Evolutionary conservation across 2,329 filamentous ascomycete species (phyloP).

Genomic region (Ceratocystis lukuohia): DNA sequence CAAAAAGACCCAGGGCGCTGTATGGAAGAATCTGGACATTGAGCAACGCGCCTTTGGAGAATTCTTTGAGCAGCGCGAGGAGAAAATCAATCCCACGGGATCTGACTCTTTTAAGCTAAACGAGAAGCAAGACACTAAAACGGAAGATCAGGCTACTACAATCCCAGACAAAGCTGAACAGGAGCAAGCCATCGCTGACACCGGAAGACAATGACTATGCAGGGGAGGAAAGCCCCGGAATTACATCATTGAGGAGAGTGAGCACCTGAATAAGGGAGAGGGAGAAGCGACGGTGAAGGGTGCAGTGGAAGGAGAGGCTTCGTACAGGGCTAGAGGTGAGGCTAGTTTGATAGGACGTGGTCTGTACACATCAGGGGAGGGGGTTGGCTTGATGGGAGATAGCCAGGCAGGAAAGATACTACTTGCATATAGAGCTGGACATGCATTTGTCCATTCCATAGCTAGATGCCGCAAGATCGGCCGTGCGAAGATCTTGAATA

Average conservation of each 20-base stretch:
- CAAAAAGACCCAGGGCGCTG: slow-evolving; percentile 22
- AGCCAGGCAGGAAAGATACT: too few species aligned
- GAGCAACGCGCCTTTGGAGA: slow-evolving; percentile 31
- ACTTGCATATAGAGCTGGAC: not conserved
- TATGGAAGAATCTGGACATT: slow-evolving; percentile 30
- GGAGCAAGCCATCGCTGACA: not conserved
- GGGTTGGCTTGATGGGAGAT: too few species aligned
- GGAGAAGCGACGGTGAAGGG: not conserved
- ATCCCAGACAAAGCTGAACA: not conserved
- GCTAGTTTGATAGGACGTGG: not conserved
- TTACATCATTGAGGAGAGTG: not conserved
- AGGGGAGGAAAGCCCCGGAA: slow-evolving; percentile 21
- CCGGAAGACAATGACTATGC: slow-evolving; percentile 21
- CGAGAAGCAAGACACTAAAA: not conserved
- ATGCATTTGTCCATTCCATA: not conserved
- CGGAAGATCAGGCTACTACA: not conserved
- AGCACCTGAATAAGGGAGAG: not conserved
- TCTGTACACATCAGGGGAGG: too few species aligned
- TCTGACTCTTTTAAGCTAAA: slow-evolving; percentile 6
- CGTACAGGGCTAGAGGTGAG: not conserved
- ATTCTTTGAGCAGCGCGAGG: slow-evolving; percentile 24
- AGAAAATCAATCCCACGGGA: not conserved
- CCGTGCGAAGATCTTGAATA: not conserved
- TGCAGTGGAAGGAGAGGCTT: not conserved
- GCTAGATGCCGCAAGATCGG: not conserved